Conservation (phyloP, 495 filamentous ascomycete species). For the Podospora pseudocomata region DNA sequence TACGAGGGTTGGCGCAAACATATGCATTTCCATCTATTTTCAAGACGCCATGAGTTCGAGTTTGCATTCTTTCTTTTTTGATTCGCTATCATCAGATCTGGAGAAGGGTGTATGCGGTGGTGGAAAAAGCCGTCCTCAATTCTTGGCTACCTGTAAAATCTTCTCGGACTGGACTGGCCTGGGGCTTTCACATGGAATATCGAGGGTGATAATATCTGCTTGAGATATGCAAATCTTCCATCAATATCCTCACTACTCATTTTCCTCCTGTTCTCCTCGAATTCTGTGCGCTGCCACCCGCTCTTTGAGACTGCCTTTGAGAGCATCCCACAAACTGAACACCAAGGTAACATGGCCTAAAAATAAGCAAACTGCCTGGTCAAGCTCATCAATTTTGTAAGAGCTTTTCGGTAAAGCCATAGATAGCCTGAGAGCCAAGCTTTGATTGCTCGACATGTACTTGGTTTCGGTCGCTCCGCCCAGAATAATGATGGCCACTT, state of each 20-base stretch:
- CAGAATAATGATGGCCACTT: no score
- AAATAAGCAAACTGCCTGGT: not conserved
- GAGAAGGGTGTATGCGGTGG: not conserved
- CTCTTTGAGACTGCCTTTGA: not conserved
- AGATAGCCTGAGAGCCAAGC: no score
- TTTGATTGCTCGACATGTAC: no score
- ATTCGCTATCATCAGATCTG: not conserved
- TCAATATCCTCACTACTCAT: not conserved
- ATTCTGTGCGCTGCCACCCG: not conserved
- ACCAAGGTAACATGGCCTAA: not conserved
- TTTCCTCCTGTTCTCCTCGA: not conserved
- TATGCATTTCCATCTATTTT: not conserved
- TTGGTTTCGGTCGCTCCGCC: no score
- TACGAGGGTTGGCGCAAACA: not conserved
- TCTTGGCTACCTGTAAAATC: not conserved
- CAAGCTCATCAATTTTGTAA: not conserved
- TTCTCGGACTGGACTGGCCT: no score
- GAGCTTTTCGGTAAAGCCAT: not conserved
- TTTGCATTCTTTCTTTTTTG: not conserved
- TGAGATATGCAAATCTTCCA: not conserved
- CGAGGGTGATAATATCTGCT: no score
- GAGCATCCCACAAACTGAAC: not conserved
- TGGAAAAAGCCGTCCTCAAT: not conserved
- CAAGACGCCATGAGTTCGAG: not conserved
- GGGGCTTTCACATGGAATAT: no score